phyloP scores from a whole-genome alignment of 768 basidiomycete genomes.

The Heimioporus sp. region DNA sequence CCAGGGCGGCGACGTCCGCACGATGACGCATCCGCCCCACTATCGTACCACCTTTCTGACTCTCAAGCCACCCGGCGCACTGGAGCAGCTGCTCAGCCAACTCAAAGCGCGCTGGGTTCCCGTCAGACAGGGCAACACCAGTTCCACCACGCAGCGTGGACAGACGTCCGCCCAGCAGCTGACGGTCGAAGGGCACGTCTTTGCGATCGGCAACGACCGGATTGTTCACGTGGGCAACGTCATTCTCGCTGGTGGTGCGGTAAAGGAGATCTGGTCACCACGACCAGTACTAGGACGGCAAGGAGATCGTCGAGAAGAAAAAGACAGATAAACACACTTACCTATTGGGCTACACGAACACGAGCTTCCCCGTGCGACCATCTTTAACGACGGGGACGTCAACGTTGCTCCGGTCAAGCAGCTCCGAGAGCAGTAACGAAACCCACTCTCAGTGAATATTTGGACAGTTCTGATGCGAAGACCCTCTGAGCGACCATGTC shows the following conservation, averaged over 20 bases:
- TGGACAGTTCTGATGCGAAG: too few relatives aligned
- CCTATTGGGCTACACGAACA: too few relatives aligned
- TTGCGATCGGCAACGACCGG: conserved; percentile 79
- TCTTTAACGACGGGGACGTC: too few relatives aligned
- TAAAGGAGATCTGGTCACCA: too few relatives aligned
- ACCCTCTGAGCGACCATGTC: too few relatives aligned
- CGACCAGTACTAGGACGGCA: too few relatives aligned
- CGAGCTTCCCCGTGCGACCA: too few relatives aligned
- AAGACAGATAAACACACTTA: too few relatives aligned
- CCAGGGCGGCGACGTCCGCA: conserved; percentile 11
- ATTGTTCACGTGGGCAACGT: conserved; percentile 82
- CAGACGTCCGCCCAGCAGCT: conserved; percentile 61
- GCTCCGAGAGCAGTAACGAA: too few relatives aligned
- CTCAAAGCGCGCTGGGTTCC: conserved; percentile 76
- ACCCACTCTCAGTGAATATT: too few relatives aligned
- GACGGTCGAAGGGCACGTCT: conserved; percentile 72
- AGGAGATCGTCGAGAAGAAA: too few relatives aligned
- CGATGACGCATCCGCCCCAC: conserved; percentile 42
- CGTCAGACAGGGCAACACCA: conserved; percentile 49
- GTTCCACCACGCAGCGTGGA: conserved; percentile 39
- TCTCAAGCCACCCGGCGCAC: conserved; percentile 65
- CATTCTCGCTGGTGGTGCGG: conserved; percentile 65
- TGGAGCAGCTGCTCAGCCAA: conserved; percentile 73
- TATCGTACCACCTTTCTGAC: conserved; percentile 79
- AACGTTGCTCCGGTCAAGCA: too few relatives aligned